Evolutionary conservation across 768 basidiomycete species (phyloP).

Genomic region (Candolleomyces aberdarensis): DNA sequence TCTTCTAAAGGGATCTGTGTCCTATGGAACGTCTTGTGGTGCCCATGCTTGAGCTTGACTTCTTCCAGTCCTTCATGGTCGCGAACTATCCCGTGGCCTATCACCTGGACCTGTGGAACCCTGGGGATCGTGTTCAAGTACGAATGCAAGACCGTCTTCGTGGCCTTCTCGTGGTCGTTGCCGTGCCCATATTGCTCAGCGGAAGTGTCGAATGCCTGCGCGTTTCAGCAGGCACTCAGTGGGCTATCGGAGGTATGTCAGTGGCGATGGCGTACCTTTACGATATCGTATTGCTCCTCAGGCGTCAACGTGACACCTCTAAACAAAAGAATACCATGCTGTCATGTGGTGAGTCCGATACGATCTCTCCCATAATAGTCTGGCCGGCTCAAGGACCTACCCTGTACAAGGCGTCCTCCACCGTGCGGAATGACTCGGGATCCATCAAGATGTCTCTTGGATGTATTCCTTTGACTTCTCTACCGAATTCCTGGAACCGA

Average conservation of each 20-base stretch:
- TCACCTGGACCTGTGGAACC: slow-evolving; percentile 85
- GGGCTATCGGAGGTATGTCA: too few species aligned
- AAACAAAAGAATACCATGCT: slow-evolving; percentile 79
- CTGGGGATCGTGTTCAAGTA: slow-evolving; percentile 86
- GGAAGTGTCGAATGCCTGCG: slow-evolving; percentile 50
- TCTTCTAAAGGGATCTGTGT: slow-evolving; percentile 69
- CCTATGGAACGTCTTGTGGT: slow-evolving; percentile 84
- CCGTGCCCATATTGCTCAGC: slow-evolving; percentile 75
- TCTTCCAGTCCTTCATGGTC: slow-evolving; percentile 78
- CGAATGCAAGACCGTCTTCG: slow-evolving; percentile 77
- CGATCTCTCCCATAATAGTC: too few species aligned
- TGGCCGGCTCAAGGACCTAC: slow-evolving; percentile 31
- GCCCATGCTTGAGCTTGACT: slow-evolving; percentile 82
- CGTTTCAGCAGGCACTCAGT: too few species aligned
- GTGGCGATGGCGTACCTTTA: slow-evolving; percentile 51
- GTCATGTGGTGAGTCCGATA: background rate
- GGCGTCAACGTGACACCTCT: slow-evolving; percentile 65
- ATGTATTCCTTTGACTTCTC: slow-evolving; percentile 70
- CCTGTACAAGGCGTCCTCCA: slow-evolving; percentile 75
- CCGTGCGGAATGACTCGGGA: slow-evolving; percentile 61
- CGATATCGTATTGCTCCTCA: slow-evolving; percentile 81
- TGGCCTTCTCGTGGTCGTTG: slow-evolving; percentile 69
- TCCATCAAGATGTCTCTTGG: slow-evolving; percentile 51
- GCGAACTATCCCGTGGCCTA: slow-evolving; percentile 80
- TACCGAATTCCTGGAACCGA: slow-evolving; percentile 70